Conservation (phyloP, 495 filamentous ascomycete genomes). For the Penicillium ochrochloron region DNA sequence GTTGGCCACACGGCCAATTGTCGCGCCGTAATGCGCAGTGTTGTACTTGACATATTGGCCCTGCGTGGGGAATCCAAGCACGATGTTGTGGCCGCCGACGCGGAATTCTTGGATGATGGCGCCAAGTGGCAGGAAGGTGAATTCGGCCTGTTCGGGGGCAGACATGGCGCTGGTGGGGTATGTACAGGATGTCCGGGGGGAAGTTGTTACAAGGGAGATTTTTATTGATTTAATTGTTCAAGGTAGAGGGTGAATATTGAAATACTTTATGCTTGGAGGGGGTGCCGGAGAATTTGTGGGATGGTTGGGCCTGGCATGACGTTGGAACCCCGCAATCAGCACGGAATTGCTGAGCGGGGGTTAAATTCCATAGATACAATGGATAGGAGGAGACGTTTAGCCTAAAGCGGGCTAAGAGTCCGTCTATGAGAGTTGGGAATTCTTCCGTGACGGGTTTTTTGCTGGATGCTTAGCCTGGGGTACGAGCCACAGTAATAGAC, state of each 20-base stretch:
- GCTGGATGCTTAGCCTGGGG: not conserved
- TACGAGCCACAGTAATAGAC: no score
- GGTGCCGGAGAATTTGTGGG: slow-evolving; percentile 8
- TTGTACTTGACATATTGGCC: slow-evolving; percentile 75
- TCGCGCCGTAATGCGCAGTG: slow-evolving; percentile 83
- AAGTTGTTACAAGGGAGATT: no score
- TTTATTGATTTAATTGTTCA: not conserved
- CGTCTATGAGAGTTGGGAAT: not conserved
- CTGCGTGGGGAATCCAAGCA: slow-evolving; percentile 77
- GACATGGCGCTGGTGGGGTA: slow-evolving; percentile 22
- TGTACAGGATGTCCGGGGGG: not conserved
- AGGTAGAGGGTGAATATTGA: not conserved
- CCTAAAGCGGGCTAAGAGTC: slow-evolving; percentile 6
- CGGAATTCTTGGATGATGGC: slow-evolving; percentile 87
- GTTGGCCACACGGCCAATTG: slow-evolving; percentile 91
- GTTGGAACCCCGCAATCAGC: slow-evolving; percentile 33
- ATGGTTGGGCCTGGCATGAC: slow-evolving; percentile 26
- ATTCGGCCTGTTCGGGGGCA: slow-evolving; percentile 37
- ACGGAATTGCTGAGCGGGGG: slow-evolving; percentile 25
- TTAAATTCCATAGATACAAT: slow-evolving; percentile 2
- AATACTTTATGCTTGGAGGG: slow-evolving; percentile 1
- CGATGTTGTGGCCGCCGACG: slow-evolving; percentile 79
- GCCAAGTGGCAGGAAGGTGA: slow-evolving; percentile 79
- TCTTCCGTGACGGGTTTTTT: not conserved
- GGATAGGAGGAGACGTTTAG: slow-evolving; percentile 17